phyloP scores from a whole-genome alignment of 805 yeast species.

The Candida hungchunana region DNA sequence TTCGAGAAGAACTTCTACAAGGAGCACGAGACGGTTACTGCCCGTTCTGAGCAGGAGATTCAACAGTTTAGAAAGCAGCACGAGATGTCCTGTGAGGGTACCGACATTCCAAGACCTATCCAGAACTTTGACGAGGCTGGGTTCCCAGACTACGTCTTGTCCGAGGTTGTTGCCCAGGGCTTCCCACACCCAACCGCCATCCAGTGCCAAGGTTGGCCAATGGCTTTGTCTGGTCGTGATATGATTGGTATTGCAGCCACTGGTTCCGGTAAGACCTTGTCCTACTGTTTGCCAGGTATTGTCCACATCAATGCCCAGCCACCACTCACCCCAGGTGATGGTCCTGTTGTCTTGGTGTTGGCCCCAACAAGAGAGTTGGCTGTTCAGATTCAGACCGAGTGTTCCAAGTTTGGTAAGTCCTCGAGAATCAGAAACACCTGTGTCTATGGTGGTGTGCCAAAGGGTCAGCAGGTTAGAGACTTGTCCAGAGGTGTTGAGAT shows the following conservation, averaged over 20 bases:
- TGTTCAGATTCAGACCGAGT: slow-evolving; percentile 94
- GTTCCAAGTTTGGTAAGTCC: slow-evolving; percentile 87
- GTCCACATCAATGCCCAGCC: slow-evolving; percentile 99
- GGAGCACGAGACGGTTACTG: slow-evolving; percentile 76
- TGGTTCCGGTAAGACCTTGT: slow-evolving; percentile 97
- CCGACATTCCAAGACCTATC: slow-evolving; percentile 91
- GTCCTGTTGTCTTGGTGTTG: slow-evolving; percentile 91
- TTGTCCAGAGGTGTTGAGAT: slow-evolving; percentile 94
- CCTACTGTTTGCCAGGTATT: slow-evolving; percentile 95
- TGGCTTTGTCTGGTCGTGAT: slow-evolving; percentile 98
- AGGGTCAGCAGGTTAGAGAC: slow-evolving; percentile 96
- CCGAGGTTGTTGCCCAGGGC: slow-evolving; percentile 86
- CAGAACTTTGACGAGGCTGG: slow-evolving; percentile 94
- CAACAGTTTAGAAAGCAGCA: slow-evolving; percentile 69
- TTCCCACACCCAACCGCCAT: slow-evolving; percentile 93
- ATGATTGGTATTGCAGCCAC: slow-evolving; percentile 99
- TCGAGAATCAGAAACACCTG: slow-evolving; percentile 95
- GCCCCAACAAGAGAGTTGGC: slow-evolving; percentile 99
- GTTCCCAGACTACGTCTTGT: slow-evolving; percentile 89
- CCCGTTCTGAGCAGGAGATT: slow-evolving; percentile 72
- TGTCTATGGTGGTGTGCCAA: slow-evolving; percentile 99
- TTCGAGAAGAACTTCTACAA: slow-evolving; percentile 94
- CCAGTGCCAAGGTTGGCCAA: slow-evolving; percentile 99
- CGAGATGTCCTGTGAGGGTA: slow-evolving; percentile 83
- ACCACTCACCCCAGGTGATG: slow-evolving; percentile 87